phyloP scores from a whole-genome alignment of 169 alveolate species.

The Plasmodium gallinaceum region DNA sequence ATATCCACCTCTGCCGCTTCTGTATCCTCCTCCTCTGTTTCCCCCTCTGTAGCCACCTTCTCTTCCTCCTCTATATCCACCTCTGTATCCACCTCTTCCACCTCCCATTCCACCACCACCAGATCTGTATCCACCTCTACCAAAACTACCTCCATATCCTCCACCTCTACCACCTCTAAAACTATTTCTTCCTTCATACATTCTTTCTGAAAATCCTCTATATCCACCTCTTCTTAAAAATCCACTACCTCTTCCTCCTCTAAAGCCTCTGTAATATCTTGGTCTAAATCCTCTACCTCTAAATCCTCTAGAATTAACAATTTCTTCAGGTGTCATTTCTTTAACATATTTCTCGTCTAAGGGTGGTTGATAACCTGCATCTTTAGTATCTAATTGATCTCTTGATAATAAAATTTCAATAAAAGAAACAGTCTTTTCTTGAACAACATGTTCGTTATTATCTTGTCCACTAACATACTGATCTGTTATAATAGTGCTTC shows the following conservation, averaged over 20 bases:
- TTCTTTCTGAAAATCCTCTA: constrained; percentile 69
- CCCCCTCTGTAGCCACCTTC: constrained; percentile 82
- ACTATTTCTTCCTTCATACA: constrained; percentile 71
- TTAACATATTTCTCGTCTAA: constrained; percentile 84
- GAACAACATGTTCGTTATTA: constrained; percentile 85
- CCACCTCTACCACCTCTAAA: constrained; percentile 76
- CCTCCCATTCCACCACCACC: constrained; percentile 68
- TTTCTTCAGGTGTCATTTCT: constrained; percentile 80
- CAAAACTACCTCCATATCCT: constrained; percentile 78
- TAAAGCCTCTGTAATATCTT: constrained; percentile 69
- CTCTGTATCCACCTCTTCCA: constrained; percentile 60
- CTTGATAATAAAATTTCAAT: constrained; percentile 84
- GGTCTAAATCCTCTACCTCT: constrained; percentile 75
- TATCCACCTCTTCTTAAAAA: constrained; percentile 76
- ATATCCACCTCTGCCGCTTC: constrained; percentile 79
- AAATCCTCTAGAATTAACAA: constrained; percentile 74
- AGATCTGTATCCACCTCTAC: constrained; percentile 62
- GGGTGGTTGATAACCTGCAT: constrained; percentile 88
- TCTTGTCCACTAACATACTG: constrained; percentile 88
- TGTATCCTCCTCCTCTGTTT: constrained; percentile 75
- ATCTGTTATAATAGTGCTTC: constrained; percentile 83
- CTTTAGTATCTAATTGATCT: constrained; percentile 79
- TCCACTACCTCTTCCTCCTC: constrained; percentile 79
- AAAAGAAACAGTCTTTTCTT: constrained; percentile 83
- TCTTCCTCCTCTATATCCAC: constrained; percentile 70